Base-by-base conservation (phyloP, 306 rosid species). In the Lagenaria siceraria region DNA sequence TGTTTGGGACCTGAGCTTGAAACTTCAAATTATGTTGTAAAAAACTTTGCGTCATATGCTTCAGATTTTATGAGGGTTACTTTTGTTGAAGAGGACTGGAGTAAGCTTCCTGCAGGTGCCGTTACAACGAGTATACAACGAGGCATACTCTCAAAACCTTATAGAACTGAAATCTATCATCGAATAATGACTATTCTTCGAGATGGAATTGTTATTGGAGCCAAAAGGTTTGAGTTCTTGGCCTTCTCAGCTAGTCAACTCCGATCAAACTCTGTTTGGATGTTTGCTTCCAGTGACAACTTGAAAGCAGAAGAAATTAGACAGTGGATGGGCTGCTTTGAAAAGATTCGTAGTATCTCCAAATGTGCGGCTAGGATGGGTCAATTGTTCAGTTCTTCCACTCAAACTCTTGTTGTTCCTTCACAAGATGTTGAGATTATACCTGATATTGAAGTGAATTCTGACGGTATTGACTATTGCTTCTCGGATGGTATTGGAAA, bases 341-440 rank as follows among this genome's bases (percentile, higher is more conserved):
- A 75, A 36, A 87, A 85, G 81, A 94, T 94, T 76, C 93, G 90
- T 13, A 94, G 95, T 46, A 76, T 94, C 27, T 94, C 98, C 42
- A 94, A 92, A 85, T 94, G 98, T 79, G 98, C 98, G 24, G 97
- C 98, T 49, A 87, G 98, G 86, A 94, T 94, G 98, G 98, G 98
- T 78, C 98, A 94, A 84, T 79, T 94, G 71, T 94, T 94, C 85
- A 94, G 98, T 80, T 90, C 97, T 49, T 91, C 98, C 43, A 80
- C 35, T 48, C 98, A 90, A 89, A 92, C 95, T 74, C 78, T 89
- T 78, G 85, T 69, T 75, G 94, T 94, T 66, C 78, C 88, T 52
- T 56, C 75, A 10, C 93, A 85, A 70, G 98, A 94, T 31, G 89
- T 92, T 46, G 97, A 94, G 82, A 73, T 90, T 18, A 92, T 94